Evolutionary conservation across 148 eudicot genomes (phyloP), one percentile per base, ranked within the genome.

Genomic region (Tetragonia tetragonoides): DNA sequence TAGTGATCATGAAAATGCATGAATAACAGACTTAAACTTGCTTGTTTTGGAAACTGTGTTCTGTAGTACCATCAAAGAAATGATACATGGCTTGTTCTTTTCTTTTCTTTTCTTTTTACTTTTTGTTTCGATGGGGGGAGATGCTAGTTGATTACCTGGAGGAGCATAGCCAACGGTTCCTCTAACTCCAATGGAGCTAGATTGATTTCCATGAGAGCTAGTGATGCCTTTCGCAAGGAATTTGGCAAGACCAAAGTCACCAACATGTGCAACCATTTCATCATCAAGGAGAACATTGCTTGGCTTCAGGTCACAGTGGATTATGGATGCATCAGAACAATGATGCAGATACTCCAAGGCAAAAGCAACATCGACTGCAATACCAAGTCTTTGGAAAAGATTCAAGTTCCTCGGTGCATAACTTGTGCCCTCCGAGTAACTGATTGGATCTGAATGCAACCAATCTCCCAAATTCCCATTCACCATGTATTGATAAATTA

Each of bases 221-320:
- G 21, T 54, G 72, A 7, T 72, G 72, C 23, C 70, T 8, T 66
- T 18, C 7, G 54, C 18, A 11, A 76, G 73, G 51, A 84, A 54
- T 40, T 79, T 86, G 34, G 88, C 86, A 21, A 86, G 51, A 0
- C 88, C 88, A 41, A 86, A 83, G 71, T 86, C 86, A 0, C 79
- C 77, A 70, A 84, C 81, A 76, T 76, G 80, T 12, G 86, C 88
- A 17, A 44, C 65, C 85, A 86, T 68, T 11, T 76, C 81, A 40
- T 66, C 63, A 38, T 83, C 83, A 11, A 86, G 75, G 59, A 86
- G 83, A 56, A 83, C 74, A 78, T 82, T 86, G 69, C 83, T 76
- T 47, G 85, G 85, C 78, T 82, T 85, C 5, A 85, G 65, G 77
- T 85, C 87, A 24, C 87, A 82, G 44, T 85, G 87, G 40, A 80